A percentile compares a stretch with the other conserved stretches of the same genome.
Evolutionary conservation across 371 early-diverging fungal species (phyloP).

Genomic region (Lichtheimia hyalospora): DNA sequence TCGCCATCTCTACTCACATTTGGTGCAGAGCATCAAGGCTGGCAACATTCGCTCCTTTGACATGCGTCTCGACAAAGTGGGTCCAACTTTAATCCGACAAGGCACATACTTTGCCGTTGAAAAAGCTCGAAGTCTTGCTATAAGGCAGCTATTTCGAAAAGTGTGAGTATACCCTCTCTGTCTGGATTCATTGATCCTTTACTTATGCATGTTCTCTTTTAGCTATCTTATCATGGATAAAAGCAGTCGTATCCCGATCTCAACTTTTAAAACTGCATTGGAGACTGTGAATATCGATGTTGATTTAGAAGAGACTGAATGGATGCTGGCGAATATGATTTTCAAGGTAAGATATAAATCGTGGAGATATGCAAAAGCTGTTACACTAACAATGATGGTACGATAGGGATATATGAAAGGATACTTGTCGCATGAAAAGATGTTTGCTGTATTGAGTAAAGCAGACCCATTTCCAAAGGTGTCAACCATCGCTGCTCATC

Average conservation of each 20-base stretch:
- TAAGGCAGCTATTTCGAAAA: constrained; percentile 77
- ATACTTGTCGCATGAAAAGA: constrained; percentile 83
- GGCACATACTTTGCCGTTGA: constrained; percentile 84
- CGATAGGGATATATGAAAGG: constrained; percentile 80
- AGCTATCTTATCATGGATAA: constrained; percentile 55
- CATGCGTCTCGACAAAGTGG: constrained; percentile 44
- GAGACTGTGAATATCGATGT: constrained; percentile 41
- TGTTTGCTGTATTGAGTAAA: constrained; percentile 73
- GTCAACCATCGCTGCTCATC: not conserved
- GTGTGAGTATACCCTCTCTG: constrained; percentile 50
- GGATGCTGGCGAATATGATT: constrained; percentile 75
- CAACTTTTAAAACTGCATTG: constrained; percentile 56
- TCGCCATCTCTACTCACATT: constrained; percentile 50
- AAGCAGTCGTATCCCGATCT: constrained; percentile 54
- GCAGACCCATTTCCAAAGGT: constrained; percentile 75
- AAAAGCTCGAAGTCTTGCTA: constrained; percentile 64
- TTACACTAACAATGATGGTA: not conserved
- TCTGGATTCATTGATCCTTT: not conserved
- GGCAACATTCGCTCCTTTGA: constrained; percentile 80
- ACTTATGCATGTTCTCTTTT: constrained; percentile 2
- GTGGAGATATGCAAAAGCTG: not conserved
- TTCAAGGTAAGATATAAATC: constrained; percentile 52
- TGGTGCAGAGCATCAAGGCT: constrained; percentile 61
- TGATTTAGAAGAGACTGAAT: constrained; percentile 50
- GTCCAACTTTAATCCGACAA: constrained; percentile 56